Evolutionary conservation across 805 yeast species (phyloP), one percentile per base, ranked within the genome.

Genomic region (Scheffersomyces spartinae): DNA sequence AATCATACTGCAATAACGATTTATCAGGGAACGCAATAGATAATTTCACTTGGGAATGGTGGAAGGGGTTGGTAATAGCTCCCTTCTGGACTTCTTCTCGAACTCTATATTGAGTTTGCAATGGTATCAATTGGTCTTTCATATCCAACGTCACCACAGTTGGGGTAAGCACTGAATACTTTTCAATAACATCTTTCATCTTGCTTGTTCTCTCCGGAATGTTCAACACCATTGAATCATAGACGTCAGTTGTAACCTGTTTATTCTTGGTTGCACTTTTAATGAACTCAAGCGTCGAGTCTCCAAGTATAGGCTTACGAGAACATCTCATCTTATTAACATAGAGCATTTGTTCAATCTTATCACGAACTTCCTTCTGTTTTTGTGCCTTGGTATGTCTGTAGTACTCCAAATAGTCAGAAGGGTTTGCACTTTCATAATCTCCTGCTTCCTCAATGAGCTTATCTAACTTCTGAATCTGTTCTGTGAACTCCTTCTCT

Each of bases 21-120:
- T 86, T 91, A 47, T 91, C 98, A 0, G 99, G 99, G 49, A 91
- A 93, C 10, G 94, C 95, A 40, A 91, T 83, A 0, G 95, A 77
- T 24, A 84, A 55, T 39, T 84, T 81, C 9, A 84, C 79, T 49
- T 88, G 96, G 2, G 88, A 55, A 32, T 76, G 74, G 45, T 84
- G 95, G 55, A 84, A 76, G 9, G 67, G 67, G 24, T 60, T 60
- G 1, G 40, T 42, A 73, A 81, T 47, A 61, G 64, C 15, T 36
- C 53, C 35, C 40, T 30, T 24, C 24, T 41, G 41, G 23, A 65
- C 45, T 26, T 44, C 53, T 15, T 47, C 31, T 20, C 48, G 45
- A 3, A 40, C 45, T 39, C 20, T 49, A 30, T 30, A 40, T 43
- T 39, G 65, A 12, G 61, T 56, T 4, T 49, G 34, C 1, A 47